phyloP scores from a whole-genome alignment of 495 filamentous ascomycete species.

The Lepraria neglecta region DNA sequence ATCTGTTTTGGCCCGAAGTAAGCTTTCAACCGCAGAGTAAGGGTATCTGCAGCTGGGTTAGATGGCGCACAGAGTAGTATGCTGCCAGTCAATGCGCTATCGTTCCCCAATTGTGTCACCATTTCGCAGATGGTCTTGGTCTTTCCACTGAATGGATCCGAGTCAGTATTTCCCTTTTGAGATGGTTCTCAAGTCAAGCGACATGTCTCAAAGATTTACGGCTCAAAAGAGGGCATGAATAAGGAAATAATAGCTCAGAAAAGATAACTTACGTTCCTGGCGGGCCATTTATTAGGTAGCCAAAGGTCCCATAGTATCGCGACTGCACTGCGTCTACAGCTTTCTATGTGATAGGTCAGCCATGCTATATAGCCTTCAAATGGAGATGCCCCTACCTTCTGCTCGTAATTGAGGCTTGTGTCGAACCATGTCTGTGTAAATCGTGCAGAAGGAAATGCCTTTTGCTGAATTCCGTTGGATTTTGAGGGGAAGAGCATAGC shows the following conservation, averaged over 20 bases:
- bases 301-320: slow-evolving; percentile 17
- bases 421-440: slow-evolving; percentile 22
- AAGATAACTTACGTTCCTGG: slow-evolving; percentile 58
- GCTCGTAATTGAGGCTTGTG: slow-evolving; percentile 21
- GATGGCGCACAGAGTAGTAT: slow-evolving; percentile 53
- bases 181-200: too few species aligned
- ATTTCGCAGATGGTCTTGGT: slow-evolving; percentile 43
- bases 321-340: slow-evolving; percentile 18
- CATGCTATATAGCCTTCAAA: not conserved
- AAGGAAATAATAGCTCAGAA: too few species aligned
- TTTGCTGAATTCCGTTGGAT: slow-evolving; percentile 13
- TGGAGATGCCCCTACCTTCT: slow-evolving; percentile 11
- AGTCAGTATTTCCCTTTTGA: too few species aligned
- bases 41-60: slow-evolving; percentile 49
- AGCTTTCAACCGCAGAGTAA: slow-evolving; percentile 41
- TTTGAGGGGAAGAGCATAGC: slow-evolving; percentile 19
- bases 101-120: slow-evolving; percentile 19
- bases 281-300: slow-evolving; percentile 72
- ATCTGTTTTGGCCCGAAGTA: slow-evolving; percentile 38
- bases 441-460: slow-evolving; percentile 12
- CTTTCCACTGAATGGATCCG: slow-evolving; percentile 51
- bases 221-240: too few species aligned
- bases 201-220: too few species aligned
- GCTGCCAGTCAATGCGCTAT: slow-evolving; percentile 13
- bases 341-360: slow-evolving; percentile 18